Base-by-base conservation (phyloP, 2,329 filamentous ascomycete genomes). In the Hymenotorrendiella dingleyae region DNA sequence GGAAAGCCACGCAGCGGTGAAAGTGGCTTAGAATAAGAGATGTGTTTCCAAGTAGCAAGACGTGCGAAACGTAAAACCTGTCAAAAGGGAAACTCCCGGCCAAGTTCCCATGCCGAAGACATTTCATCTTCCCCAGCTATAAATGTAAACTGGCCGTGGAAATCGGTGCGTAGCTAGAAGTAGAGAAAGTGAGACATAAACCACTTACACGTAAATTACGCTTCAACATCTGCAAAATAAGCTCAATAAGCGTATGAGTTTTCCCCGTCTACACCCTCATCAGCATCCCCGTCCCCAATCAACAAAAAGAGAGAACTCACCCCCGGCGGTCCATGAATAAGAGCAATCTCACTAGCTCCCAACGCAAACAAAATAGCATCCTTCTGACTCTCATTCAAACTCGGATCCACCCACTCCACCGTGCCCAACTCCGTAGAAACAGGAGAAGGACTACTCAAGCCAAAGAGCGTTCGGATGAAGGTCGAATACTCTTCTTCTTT, bases 291-390 rank as follows among this genome's bases (percentile, higher is more conserved):
- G 19, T 14, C 7, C n/a, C 10, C 7, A 2, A 4, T 4, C 17
- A 22, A 22, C 3, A 20, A 21, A n/a, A 4, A 23, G 5, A 14
- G 10, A 27, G 35, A 20, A 64, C 72, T 59, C 63, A 78, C 78
- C 1, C 93, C 93, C 1, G 93, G 93, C 1, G 93, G 93, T 0
- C 93, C 93, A 61, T 98, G 93, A 41, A 98, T 95, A 46, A 96
- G 71, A 2, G 88, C 86, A 21, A 97, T 76, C 57, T 96, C 89
- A 40, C 73, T 74, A 1, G 86, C 84, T 6, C 82, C 84, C 41
- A 98, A 68, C 0, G 91, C 89, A 59, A 97, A 98, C n/a, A 78
- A 66, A 45, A 85, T 79, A 12, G 80, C 80, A 43, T 82, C 76
- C 53, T 80, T 82, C 57, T 85, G 81, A 10, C 76, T 80, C 10